phyloP scores from a whole-genome alignment of 192 early-diverging fungal species.

The Chytriomyces sp. region DNA sequence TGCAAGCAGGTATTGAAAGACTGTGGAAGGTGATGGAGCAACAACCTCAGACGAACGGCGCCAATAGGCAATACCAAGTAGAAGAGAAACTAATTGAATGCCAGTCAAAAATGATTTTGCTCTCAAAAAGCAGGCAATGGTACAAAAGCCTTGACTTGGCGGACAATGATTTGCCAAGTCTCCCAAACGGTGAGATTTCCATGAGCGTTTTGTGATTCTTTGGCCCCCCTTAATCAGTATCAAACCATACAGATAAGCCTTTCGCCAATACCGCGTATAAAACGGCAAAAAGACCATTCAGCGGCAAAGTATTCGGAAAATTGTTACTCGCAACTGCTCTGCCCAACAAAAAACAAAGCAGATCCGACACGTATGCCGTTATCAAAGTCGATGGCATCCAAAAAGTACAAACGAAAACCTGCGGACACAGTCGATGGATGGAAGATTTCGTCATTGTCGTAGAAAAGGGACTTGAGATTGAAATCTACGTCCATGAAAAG shows the following conservation, averaged over 20 bases:
- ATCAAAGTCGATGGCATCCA: conserved; percentile 83
- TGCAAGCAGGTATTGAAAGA: conserved; percentile 78
- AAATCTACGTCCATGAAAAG: conserved; percentile 89
- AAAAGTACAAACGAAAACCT: conserved; percentile 71
- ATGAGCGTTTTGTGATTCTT: neutral
- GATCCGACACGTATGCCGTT: conserved; percentile 73
- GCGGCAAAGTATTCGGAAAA: conserved; percentile 38
- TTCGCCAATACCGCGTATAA: neutral
- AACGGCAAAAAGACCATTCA: conserved; percentile 35
- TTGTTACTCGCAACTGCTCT: conserved; percentile 14
- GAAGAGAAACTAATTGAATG: conserved; percentile 54
- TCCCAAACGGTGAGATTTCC: conserved; percentile 13
- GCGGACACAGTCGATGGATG: conserved; percentile 73
- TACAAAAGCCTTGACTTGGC: conserved; percentile 86
- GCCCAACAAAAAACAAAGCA: neutral
- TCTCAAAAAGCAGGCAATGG: conserved; percentile 65
- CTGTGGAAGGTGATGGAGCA: conserved; percentile 54
- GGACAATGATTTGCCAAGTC: conserved; percentile 51
- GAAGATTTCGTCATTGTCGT: conserved; percentile 84
- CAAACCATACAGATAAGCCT: neutral
- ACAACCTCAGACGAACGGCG: conserved; percentile 36
- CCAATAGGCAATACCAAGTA: conserved; percentile 42
- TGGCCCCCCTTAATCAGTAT: neutral
- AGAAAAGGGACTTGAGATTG: conserved; percentile 88
- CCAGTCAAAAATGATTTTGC: conserved; percentile 47